Evolutionary conservation across 495 filamentous ascomycete species (phyloP), one percentile per base, ranked within the genome.

Genomic region (Platismatia glauca): DNA sequence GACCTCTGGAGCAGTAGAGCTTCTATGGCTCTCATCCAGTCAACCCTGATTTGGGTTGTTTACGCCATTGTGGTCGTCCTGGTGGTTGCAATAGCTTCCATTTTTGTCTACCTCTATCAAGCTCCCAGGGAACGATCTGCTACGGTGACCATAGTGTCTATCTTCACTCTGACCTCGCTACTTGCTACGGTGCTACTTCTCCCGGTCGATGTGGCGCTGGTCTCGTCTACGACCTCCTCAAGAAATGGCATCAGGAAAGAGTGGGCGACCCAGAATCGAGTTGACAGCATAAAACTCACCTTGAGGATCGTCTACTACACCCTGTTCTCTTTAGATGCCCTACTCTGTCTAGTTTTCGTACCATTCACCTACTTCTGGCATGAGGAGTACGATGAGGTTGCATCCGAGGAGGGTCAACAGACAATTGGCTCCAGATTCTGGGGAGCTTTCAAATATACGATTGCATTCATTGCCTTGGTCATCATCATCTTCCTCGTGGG

Each of bases 321-420:
- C 0, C 80, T 97, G 1, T 99, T 97, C 74, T 93, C 88, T 37
- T 73, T 96, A 63, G 95, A 99, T 74, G 92, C 92, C 2, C 72
- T 95, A 3, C 86, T 99, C 18, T 97, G 95, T 71, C 79, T 99
- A 43, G 70, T 98, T 39, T 84, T 96, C 24, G 85, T 96, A 24
- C 94, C 94, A 2, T 99, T 99, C 71, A 86, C 91, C 16, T 99
- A 97, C 75, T 99, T 99, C 75, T 96, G 86, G 85, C 95, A 95
- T 65, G 94, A 99, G 75, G 95, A 97, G 74, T 94, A 95, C 68
- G 89, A 93, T 68, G 87, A 95, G 75, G 87, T 89, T 57, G 89
- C 89, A 38, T 77, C 82, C 27, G 88, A 95, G 62, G 81, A 89
- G 31, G 88, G 89, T 18, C 82, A 79, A n/a, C 86, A 90, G 71